Evolutionary conservation across 1,284 basidiomycete genomes (phyloP).

Genomic region (Tilletia indica): DNA sequence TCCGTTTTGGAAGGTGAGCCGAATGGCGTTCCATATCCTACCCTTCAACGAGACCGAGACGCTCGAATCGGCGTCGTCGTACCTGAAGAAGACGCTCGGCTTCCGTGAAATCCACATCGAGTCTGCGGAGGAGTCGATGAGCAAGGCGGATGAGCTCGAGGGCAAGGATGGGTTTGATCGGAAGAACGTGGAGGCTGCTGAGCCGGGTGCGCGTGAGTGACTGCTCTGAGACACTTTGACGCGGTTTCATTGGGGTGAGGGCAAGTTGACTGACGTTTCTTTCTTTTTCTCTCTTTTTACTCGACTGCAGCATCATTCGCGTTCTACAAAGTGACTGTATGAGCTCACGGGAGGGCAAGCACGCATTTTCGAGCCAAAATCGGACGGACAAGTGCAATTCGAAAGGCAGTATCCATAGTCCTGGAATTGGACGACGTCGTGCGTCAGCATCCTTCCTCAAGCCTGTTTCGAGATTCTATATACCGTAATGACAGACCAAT

Average conservation of each 20-base stretch:
- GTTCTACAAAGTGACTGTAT: conserved; percentile 28
- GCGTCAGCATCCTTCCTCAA: no score
- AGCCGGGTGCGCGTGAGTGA: conserved; percentile 66
- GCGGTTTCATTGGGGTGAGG: background rate
- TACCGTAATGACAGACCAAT: no score
- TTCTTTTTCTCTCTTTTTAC: background rate
- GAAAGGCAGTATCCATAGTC: no score
- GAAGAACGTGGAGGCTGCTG: conserved; percentile 74
- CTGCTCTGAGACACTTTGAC: background rate
- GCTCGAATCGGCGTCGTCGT: conserved; percentile 61
- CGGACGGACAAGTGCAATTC: no score
- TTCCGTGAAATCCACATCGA: conserved; percentile 72
- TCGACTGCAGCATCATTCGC: conserved; percentile 25
- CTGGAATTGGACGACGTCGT: no score
- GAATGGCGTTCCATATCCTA: no score
- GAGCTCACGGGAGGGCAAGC: no score
- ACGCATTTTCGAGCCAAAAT: no score
- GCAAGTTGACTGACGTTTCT: no score
- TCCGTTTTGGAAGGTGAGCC: no score
- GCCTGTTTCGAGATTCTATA: no score
- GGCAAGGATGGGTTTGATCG: conserved; percentile 66
- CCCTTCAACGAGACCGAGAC: conserved; percentile 83
- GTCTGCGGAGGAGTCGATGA: conserved; percentile 68
- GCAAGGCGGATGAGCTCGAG: conserved; percentile 59
- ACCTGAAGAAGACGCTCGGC: conserved; percentile 79